Base-by-base conservation (phyloP, 345 rosid genomes). In the Boechera divaricarpa region DNA sequence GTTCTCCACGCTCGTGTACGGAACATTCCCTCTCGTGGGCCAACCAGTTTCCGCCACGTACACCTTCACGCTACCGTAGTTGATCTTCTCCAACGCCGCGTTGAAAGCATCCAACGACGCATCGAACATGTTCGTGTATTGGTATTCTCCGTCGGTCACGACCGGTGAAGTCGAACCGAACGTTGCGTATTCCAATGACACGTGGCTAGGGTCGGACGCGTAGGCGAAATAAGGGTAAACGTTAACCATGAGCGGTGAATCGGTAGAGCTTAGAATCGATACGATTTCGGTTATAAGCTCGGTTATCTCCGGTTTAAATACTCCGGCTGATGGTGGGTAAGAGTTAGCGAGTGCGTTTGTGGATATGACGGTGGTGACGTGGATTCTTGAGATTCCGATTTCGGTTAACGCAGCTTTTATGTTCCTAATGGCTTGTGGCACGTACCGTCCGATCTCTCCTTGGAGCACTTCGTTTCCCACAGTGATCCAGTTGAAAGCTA, bases 181-280 rank as follows among this genome's bases (percentile, higher is more conserved):
- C 58, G 61, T 39, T 4, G 81, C 85, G 11, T 83, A 81, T 28
- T 79, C 75, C 11, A 74, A 3, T 0, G 77, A 33, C 21, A 85
- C 16, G n/a, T 77, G 60, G 33, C 3, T 2, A 2, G 83, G 82
- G 10, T 85, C 70, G 0, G 74, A 24, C 0, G 79, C 16, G 45
- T 79, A 79, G 9, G 87, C 79, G 12, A 70, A 83, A 70, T 80
- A 85, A 61, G 88, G 88, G 49, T 81, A 84, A 24, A 59, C 70
- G 13, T 82, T 81, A 57, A 81, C 31, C 81, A 81, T 52, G 11
- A 81, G 59, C 2, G 83, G 86, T 4, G 80, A 41, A 35, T 39
- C 53, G 0, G 51, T 48, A 5, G 29, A 31, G 13, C 26, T 56
- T 39, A 76, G 41, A 44, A 65, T 13, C 51, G 41, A 16, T 12